Evolutionary conservation across 208 protist genomes (phyloP).

Genomic region (Eutreptiella sp.): DNA sequence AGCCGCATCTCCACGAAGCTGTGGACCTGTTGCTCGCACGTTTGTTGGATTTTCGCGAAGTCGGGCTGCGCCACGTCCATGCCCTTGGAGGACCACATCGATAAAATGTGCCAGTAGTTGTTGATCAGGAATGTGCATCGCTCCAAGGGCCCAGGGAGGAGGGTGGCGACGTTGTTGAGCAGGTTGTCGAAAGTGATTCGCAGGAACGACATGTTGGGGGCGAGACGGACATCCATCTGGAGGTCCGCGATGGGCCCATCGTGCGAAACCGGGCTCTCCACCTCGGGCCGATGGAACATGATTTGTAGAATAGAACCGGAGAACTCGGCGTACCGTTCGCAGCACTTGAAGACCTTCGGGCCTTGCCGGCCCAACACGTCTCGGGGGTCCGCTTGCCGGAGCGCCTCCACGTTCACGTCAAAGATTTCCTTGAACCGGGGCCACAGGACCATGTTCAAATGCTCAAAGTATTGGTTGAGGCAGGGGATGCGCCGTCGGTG

Average conservation of each 20-base stretch:
- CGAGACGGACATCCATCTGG: too few relatives aligned
- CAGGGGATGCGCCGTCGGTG: not conserved
- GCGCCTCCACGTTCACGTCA: slow-evolving; percentile 10
- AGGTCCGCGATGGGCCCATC: not conserved
- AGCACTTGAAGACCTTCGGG: not conserved
- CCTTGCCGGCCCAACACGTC: not conserved
- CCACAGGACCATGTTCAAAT: slow-evolving; percentile 10
- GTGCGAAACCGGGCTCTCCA: not conserved
- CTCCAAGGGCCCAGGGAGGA: too few relatives aligned
- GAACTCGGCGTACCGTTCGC: slow-evolving; percentile 16
- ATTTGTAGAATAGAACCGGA: not conserved
- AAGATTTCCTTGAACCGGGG: slow-evolving; percentile 10
- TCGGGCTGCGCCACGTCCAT: too few relatives aligned
- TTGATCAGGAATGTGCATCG: too few relatives aligned
- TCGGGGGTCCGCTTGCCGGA: not conserved
- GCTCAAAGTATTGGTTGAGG: not conserved
- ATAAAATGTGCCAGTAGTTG: too few relatives aligned
- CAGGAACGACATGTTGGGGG: too few relatives aligned
- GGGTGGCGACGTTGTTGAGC: too few relatives aligned
- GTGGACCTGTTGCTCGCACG: too few relatives aligned
- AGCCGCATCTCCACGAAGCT: too few relatives aligned
- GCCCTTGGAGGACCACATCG: too few relatives aligned
- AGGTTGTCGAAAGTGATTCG: too few relatives aligned
- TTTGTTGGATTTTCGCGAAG: too few relatives aligned
- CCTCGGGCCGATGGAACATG: not conserved